Base-by-base conservation (phyloP, 1,139 yeast genomes). In the Saccharomyces hybrid region DNA sequence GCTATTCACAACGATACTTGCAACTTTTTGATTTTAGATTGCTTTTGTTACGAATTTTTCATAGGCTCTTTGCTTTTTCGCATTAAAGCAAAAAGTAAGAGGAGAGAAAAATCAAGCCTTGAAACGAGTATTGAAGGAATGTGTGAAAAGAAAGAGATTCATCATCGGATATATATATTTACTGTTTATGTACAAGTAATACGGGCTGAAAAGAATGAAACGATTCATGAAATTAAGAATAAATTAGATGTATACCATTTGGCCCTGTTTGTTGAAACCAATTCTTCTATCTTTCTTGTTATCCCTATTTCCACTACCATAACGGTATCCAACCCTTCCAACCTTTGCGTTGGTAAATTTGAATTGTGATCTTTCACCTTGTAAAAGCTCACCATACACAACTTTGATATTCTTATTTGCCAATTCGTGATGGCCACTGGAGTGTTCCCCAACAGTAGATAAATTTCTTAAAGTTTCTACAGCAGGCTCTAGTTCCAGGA, bases 221-320 rank as follows among this genome's bases (percentile, higher is more conserved):
- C n/a, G 47, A 19, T 27, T 47, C 23, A 38, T 7, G 11, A 38
- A 16, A 16, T 38, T 11, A 38, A 38, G 8, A 27, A 7, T 11
- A 9, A 29, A 42, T 59, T 58, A 70, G 63, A 71, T 63, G 57
- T 78, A 79, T 50, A 76, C 66, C 77, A 77, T 83, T 64, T 78
- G 79, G 62, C 97, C 96, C 56, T 79, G 76, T 60, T 83, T 80
- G 68, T 86, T 85, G 71, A 81, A 90, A 8, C 85, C 87, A 65
- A 89, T 80, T 66, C 82, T 82, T 71, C 97, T 82, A 69, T 88
- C 86, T 70, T 85, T 88, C 79, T 86, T 88, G 66, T 83, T 84
- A 72, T 91, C 97, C 75, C 97, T 88, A 65, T 86, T 79, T 32
- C 90, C 81, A 47, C 91, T 89, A 73, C 98, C 98, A 67, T 93